A percentile compares a stretch with the other conserved stretches of the same genome.
Evolutionary conservation across 2,329 filamentous ascomycete species (phyloP).

Genomic region (Macrophomina phaseolina): DNA sequence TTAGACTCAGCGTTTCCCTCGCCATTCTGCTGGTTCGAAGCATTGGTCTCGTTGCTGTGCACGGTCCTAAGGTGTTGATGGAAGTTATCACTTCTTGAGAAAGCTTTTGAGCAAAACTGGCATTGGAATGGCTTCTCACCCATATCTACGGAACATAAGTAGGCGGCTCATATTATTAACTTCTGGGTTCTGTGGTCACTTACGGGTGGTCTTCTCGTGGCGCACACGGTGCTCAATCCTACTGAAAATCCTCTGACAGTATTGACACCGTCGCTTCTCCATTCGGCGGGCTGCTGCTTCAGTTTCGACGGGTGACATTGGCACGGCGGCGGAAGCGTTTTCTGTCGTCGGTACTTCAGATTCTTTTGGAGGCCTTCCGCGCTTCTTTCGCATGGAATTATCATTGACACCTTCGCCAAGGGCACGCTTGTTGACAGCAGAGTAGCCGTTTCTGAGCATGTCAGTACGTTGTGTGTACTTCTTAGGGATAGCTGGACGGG

Average conservation of each 20-base stretch:
- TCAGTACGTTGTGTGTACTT: background rate
- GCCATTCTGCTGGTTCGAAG: slow-evolving; percentile 9
- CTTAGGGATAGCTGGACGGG: too few relatives aligned
- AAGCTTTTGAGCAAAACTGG: slow-evolving; percentile 23
- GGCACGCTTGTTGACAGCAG: background rate
- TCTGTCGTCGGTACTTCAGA: background rate
- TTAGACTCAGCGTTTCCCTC: slow-evolving; percentile 1
- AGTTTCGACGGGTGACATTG: background rate
- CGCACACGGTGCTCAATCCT: slow-evolving; percentile 24
- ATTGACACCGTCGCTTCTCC: slow-evolving; percentile 23
- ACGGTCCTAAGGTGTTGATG: slow-evolving; percentile 23
- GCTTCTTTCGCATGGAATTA: background rate
- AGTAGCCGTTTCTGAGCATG: background rate
- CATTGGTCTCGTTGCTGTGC: slow-evolving; percentile 9
- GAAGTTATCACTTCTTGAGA: slow-evolving; percentile 26
- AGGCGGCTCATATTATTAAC: background rate
- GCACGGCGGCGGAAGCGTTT: background rate
- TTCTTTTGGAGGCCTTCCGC: slow-evolving; percentile 6
- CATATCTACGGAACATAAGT: slow-evolving; percentile 15
- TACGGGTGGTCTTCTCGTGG: slow-evolving; percentile 26
- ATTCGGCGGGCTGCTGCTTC: slow-evolving; percentile 13
- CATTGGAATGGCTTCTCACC: slow-evolving; percentile 23
- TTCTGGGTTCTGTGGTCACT: background rate
- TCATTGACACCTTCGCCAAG: slow-evolving; percentile 15
- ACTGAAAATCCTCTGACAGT: slow-evolving; percentile 19